A percentile compares a stretch with the other conserved stretches of the same genome.
These are phyloP conservation scores for Moesziomyces aphidis DNA, from an alignment of 1,284 basidiomycete genomes.

Conservation along the genomic window DNA sequence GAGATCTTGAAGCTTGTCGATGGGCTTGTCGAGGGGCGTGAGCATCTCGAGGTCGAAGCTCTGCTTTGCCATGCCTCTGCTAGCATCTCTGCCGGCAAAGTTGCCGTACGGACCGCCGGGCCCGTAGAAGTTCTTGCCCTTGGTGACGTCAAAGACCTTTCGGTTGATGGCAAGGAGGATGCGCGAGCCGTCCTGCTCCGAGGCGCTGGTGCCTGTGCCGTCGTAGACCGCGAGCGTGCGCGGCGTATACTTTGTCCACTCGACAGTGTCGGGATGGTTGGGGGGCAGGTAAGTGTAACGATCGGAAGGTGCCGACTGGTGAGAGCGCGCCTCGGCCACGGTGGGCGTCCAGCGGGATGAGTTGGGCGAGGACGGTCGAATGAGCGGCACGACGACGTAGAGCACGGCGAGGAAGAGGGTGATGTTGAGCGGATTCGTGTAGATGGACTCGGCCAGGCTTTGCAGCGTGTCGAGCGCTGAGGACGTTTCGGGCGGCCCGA, in stretches of 20 bases:
- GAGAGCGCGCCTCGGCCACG: slow-evolving; percentile 37
- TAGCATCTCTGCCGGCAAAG: slow-evolving; percentile 93
- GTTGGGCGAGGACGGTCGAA: slow-evolving; percentile 39
- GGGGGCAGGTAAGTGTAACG: slow-evolving; percentile 59
- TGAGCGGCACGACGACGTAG: slow-evolving; percentile 49
- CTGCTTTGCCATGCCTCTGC: slow-evolving; percentile 95
- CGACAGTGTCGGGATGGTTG: slow-evolving; percentile 52
- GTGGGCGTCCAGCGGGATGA: slow-evolving; percentile 46
- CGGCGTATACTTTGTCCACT: slow-evolving; percentile 63
- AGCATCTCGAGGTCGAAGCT: slow-evolving; percentile 92
- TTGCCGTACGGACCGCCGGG: slow-evolving; percentile 96
- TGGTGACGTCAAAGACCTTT: slow-evolving; percentile 90
- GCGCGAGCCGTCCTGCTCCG: slow-evolving; percentile 63
- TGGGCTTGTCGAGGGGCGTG: slow-evolving; percentile 83
- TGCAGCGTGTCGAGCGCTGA: slow-evolving; percentile 4
- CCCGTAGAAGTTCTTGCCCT: slow-evolving; percentile 89
- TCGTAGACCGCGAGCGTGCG: slow-evolving; percentile 63
- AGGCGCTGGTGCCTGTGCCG: slow-evolving; percentile 42
- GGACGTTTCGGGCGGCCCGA: slow-evolving; percentile 1
- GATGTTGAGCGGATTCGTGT: slow-evolving; percentile 60
- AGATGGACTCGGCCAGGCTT: slow-evolving; percentile 31
- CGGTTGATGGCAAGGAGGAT: slow-evolving; percentile 88
- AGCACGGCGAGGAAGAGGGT: slow-evolving; percentile 42
- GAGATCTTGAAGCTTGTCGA: slow-evolving; percentile 84
- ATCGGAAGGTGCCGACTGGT: slow-evolving; percentile 27